Base-by-base conservation (phyloP, 345 rosid species). In the Bretschneidera sinensis region DNA sequence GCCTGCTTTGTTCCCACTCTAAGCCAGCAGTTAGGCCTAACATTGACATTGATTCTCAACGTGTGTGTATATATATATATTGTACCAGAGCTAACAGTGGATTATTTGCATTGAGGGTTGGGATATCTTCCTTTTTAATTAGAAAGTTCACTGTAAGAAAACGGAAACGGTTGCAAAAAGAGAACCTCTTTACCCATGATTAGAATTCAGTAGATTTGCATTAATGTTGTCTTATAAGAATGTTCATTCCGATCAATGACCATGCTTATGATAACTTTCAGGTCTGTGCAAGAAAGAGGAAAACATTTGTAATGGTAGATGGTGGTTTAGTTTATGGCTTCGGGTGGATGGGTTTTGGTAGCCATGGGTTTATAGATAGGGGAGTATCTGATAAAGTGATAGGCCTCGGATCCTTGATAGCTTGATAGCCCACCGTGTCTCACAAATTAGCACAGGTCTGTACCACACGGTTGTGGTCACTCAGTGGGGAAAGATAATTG, bases 201-300 rank as follows among this genome's bases (percentile, higher is more conserved):
- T n/a, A 34, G 50, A 52, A 57, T 55, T 28, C 25, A 20, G 28
- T 17, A 16, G 23, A 49, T 18, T 34, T 24, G 8, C 24, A 20
- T 54, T 22, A 8, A 28, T 28, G 18, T 39, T 20, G 39, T 55
- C 43, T 21, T 23, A 33, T 5, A 35, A 17, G 34, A 28, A 28
- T 28, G 33, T 8, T 19, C 11, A 15, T 5, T 47, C 2, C 53
- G 53, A 21, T 43, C 8, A 34, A 24, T 57, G 60, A 51, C 4
- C n/a, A 18, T 47, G 23, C 9, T 43, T 58, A 22, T 45, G 13
- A 8, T 28, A 50, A 34, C 16, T 59, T 77, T 56, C 62, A 92
- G 98, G 94, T 89, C 45, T 92, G 97, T 80, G 97, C 98, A 60
- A 92, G 96, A 48, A 92, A 92, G 79, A 81, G 96, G 73, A 92